phyloP scores from a whole-genome alignment of 306 rosid genomes.

The Vigna reflexopilosa region DNA sequence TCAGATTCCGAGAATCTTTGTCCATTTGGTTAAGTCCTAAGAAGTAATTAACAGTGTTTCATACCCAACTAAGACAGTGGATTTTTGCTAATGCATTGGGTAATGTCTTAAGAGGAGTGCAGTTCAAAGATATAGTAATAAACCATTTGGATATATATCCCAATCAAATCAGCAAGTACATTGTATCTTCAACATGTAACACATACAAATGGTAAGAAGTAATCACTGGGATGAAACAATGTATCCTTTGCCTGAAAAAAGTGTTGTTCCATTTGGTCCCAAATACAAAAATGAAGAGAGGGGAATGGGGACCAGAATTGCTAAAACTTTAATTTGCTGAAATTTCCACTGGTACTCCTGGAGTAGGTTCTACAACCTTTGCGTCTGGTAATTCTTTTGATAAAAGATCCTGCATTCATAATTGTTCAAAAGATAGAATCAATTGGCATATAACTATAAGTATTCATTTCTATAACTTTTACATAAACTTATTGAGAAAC shows the following conservation, averaged over 20 bases:
- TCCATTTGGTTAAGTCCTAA: background rate
- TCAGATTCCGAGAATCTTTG: background rate
- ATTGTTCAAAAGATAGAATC: slow-evolving; percentile 45
- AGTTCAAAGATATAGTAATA: background rate
- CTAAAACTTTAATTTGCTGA: slow-evolving; percentile 42
- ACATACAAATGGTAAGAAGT: background rate
- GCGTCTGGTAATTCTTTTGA: slow-evolving; percentile 74
- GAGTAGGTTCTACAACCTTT: slow-evolving; percentile 66
- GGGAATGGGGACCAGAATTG: slow-evolving; percentile 2
- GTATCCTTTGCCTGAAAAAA: slow-evolving; percentile 24
- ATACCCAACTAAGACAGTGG: background rate
- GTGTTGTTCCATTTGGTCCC: background rate
- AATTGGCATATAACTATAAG: background rate
- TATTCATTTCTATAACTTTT: too few species aligned
- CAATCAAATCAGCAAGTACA: background rate
- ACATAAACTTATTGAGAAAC: too few species aligned
- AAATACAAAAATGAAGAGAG: background rate
- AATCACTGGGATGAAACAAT: background rate
- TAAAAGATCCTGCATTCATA: slow-evolving; percentile 71
- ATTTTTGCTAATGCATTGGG: background rate
- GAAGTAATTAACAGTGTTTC: background rate
- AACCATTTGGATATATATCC: background rate
- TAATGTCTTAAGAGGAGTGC: background rate
- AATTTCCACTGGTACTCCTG: slow-evolving; percentile 73
- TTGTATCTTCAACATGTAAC: background rate